A percentile compares a stretch with the other conserved stretches of the same genome.
These are phyloP conservation scores for Eremothecium gossypii DNA, from an alignment of 1,139 yeast species.

Conservation along the genomic window DNA sequence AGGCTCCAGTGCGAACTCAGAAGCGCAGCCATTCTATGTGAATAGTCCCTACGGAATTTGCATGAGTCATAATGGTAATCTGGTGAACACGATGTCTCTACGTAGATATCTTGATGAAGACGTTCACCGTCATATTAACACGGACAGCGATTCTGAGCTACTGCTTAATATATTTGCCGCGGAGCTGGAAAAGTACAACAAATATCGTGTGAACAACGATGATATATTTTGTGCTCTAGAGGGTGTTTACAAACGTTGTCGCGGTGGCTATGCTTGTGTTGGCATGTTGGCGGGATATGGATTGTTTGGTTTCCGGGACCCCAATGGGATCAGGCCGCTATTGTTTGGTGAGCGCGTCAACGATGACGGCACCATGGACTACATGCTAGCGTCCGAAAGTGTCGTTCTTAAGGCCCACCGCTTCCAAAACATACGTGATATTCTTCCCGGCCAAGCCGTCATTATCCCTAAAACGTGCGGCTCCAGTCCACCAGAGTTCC, in stretches of 20 bases:
- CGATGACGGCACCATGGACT: conserved; percentile 67
- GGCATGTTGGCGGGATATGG: conserved; percentile 97
- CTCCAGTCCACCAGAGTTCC: conserved; percentile 56
- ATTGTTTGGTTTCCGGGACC: conserved; percentile 90
- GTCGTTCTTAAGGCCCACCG: conserved; percentile 95
- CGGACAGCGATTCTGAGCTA: conserved; percentile 92
- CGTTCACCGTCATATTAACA: conserved; percentile 94
- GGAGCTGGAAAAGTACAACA: conserved; percentile 83
- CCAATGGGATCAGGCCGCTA: conserved; percentile 91
- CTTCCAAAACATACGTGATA: conserved; percentile 66
- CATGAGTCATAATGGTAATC: conserved; percentile 87
- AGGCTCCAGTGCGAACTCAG: conserved; percentile 93
- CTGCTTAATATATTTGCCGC: conserved; percentile 84
- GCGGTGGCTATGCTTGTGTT: conserved; percentile 95
- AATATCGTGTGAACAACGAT: conserved; percentile 82
- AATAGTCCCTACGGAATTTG: conserved; percentile 93
- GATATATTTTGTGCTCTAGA: conserved; percentile 81
- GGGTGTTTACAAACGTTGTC: conserved; percentile 68
- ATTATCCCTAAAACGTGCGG: conserved; percentile 68
- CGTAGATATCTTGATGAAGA: conserved; percentile 77
- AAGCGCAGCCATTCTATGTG: conserved; percentile 98
- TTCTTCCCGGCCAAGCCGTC: conserved; percentile 93
- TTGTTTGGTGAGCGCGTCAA: conserved; percentile 71
- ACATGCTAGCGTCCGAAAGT: conserved; percentile 92
- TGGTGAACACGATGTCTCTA: conserved; percentile 76